Percentiles rank a stretch among this genome's conserved stretches.
These are phyloP conservation scores for Trypanosoma vivax DNA, from an alignment of 208 protist genomes.

Conservation along the genomic window DNA sequence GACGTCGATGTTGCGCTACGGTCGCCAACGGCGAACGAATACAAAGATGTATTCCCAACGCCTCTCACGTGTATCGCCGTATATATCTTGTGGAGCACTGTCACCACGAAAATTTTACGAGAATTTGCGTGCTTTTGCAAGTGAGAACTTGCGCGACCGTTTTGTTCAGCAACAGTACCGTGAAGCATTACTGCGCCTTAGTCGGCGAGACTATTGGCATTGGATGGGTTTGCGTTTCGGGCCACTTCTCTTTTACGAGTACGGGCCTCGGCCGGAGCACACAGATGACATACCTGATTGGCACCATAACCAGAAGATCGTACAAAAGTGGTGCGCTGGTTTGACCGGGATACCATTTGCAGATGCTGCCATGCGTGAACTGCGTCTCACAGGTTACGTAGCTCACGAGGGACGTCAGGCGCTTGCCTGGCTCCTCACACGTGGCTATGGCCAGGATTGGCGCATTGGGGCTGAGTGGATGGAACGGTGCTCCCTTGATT, in stretches of 20 bases:
- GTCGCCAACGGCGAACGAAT: constrained; percentile 60
- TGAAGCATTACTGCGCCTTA: constrained; percentile 72
- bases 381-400: constrained; percentile 73
- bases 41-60: constrained; percentile 81
- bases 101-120: constrained; percentile 80
- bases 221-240: constrained; percentile 84
- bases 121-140: constrained; percentile 44
- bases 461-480: constrained; percentile 86
- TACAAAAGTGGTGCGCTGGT: constrained; percentile 78
- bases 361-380: constrained; percentile 83
- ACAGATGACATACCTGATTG: constrained; percentile 69
- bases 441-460: constrained; percentile 87
- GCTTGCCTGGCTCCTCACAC: constrained; percentile 74
- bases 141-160: constrained; percentile 45
- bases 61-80: constrained; percentile 72
- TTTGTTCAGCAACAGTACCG: constrained; percentile 80
- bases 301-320: constrained; percentile 72
- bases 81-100: constrained; percentile 62
- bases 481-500: constrained; percentile 84
- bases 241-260: constrained; percentile 67
- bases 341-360: constrained; percentile 85
- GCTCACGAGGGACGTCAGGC: constrained; percentile 70
- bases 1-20: constrained; percentile 66
- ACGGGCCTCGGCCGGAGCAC: constrained; percentile 75
- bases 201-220: constrained; percentile 85